These are phyloP conservation scores for Russula dissimulans DNA, from an alignment of 768 basidiomycete genomes.

Conservation along the genomic window DNA sequence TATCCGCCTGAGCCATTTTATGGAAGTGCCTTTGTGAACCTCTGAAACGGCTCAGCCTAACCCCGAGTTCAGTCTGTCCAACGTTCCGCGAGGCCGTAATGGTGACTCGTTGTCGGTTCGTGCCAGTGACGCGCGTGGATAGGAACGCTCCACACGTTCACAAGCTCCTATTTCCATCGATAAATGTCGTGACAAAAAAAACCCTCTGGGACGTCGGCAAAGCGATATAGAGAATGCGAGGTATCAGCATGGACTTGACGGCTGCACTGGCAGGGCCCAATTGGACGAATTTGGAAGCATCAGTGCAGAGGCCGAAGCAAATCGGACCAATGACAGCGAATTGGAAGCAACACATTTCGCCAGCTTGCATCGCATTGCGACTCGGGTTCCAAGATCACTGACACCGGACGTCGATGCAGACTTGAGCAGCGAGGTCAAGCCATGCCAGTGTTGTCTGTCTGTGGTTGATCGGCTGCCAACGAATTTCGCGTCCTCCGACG, in stretches of 20 bases:
- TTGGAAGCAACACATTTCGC: background rate
- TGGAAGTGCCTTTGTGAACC: constrained; percentile 18
- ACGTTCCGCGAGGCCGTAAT: constrained; percentile 54
- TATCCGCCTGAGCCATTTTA: constrained; percentile 61
- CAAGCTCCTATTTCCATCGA: constrained; percentile 46
- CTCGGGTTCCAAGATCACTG: background rate
- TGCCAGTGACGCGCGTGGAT: constrained; percentile 56
- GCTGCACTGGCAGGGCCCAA: constrained; percentile 30
- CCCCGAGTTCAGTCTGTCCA: constrained; percentile 61
- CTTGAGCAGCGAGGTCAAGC: background rate
- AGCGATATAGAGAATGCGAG: constrained; percentile 38
- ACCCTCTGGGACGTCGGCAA: constrained; percentile 32
- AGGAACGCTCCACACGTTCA: constrained; percentile 73
- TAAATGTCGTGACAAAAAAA: constrained; percentile 43
- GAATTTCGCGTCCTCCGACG: background rate
- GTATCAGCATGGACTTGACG: constrained; percentile 45
- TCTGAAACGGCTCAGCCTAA: background rate
- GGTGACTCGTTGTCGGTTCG: constrained; percentile 49
- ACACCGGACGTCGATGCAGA: background rate
- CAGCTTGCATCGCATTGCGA: background rate
- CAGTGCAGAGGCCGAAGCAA: background rate
- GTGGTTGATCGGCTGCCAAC: background rate
- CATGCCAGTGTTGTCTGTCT: too few relatives aligned
- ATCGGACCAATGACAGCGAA: background rate
- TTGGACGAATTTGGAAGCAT: background rate